These are phyloP conservation scores for Pogostemon cablin DNA, from an alignment of 257 asterid genomes.

Conservation along the genomic window DNA sequence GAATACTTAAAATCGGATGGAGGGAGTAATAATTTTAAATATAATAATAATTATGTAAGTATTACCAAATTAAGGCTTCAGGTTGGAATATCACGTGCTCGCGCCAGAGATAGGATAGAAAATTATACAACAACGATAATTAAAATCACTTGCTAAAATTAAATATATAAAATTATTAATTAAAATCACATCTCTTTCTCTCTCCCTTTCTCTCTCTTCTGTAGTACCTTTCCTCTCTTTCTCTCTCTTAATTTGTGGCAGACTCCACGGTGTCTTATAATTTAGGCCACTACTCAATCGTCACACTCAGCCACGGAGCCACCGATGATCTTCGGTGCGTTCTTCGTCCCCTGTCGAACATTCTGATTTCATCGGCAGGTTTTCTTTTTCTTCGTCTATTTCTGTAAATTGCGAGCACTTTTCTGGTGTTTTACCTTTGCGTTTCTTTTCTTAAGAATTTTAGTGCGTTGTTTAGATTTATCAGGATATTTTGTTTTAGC, in stretches of 20 bases:
- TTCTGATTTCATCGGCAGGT: constrained; percentile 42
- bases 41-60: no score
- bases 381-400: not conserved
- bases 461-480: constrained; percentile 1
- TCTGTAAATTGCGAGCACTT: not conserved
- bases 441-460: not conserved
- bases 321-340: constrained; percentile 63
- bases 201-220: constrained; percentile 33
- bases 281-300: constrained; percentile 37
- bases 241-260: constrained; percentile 28
- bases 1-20: no score
- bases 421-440: constrained; percentile 9
- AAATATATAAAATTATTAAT: no score
- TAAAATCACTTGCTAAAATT: no score
- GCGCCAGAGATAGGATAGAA: no score
- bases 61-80: no score
- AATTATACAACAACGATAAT: no score
- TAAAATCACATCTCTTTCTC: constrained; percentile 17
- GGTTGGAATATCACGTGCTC: no score
- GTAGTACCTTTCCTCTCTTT: not conserved
- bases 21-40: no score
- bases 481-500: not conserved
- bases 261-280: constrained; percentile 42
- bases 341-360: constrained; percentile 35
- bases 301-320: constrained; percentile 58